phyloP scores from a whole-genome alignment of 768 basidiomycete genomes.

The Macrocybe gigantea region DNA sequence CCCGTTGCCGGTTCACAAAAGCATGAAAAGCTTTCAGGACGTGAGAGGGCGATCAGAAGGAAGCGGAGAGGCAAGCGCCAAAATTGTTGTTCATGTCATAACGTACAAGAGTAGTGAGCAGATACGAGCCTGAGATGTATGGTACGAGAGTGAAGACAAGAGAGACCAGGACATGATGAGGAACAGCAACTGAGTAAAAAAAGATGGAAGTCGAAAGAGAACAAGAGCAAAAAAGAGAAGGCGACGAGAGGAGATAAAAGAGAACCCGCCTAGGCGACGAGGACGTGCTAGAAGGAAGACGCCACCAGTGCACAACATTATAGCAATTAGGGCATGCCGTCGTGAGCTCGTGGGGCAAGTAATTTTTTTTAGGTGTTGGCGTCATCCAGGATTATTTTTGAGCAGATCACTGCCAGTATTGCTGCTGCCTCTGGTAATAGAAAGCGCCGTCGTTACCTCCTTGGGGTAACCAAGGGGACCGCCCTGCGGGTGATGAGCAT shows the following conservation, averaged over 20 bases:
- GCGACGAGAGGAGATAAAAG: conserved; percentile 5
- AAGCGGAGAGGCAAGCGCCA: too few species aligned
- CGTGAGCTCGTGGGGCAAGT: neutral
- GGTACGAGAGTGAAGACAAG: conserved; percentile 12
- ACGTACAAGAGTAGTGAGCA: neutral
- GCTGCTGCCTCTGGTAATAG: conserved; percentile 59
- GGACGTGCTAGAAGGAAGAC: neutral
- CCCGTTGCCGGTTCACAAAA: too few species aligned
- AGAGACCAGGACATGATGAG: conserved; percentile 8
- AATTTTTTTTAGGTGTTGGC: too few species aligned
- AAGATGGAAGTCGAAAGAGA: conserved; percentile 10
- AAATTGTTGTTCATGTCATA: too few species aligned
- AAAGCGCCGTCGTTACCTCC: conserved; percentile 60
- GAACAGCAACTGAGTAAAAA: conserved; percentile 14
- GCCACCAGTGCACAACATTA: conserved; percentile 1
- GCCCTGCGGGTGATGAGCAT: conserved; percentile 34
- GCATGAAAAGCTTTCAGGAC: neutral
- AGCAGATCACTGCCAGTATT: conserved; percentile 50
- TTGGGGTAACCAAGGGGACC: conserved; percentile 56
- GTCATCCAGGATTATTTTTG: neutral
- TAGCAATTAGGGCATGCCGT: conserved; percentile 1
- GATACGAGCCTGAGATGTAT: conserved; percentile 11
- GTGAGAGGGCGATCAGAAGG: too few species aligned
- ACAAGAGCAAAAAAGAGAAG: conserved; percentile 8
- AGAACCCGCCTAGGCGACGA: conserved; percentile 4